Base-by-base conservation (phyloP, 139 green algal species). In the Chloropicon primus region DNA sequence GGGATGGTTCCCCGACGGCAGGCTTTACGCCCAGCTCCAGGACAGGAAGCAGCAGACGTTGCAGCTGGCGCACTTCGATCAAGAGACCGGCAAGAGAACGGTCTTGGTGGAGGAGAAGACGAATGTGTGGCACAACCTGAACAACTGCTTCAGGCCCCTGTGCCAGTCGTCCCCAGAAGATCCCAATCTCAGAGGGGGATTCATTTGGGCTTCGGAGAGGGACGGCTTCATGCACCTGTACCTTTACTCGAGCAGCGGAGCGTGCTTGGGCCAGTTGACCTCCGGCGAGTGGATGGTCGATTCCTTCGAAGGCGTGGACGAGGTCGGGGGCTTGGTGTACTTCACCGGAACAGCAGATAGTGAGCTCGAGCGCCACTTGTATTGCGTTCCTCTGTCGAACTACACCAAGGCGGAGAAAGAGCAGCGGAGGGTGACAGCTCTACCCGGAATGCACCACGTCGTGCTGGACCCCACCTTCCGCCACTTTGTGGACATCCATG, bases 211-310 rank as follows among this genome's bases (percentile, higher is more conserved):
- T 22, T 80, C 53, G 29, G 82, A 87, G 78, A 27, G 54, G 21
- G 85, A 79, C 22, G 84, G 84, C 24, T 87, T 82, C 80, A 72
- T 73, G 22, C 84, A 87, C 77, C 74, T 87, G 74, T 87, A 87
- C 23, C 22, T 83, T 21, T 80, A 86, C 77, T 28, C 23, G 24
- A 27, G 28, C 22, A n/a, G 27, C 2, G 80, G 80, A 71, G 23
- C 17, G 41, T 62, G 28, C 24, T 5, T 86, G 5, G 72, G 71
- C 10, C 22, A 72, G 28, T 27, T 86, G 21, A 86, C 84, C 53
- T 25, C 24, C 17, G 84, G 84, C 1, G 79, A 85, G 24, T 87
- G 83, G 82, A 75, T 81, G 72, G 82, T 87, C 3, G 84, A 87
- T 24, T 23, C 54, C 22, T 72, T 87, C 1, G 81, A 74, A 0